A percentile compares a stretch with the other conserved stretches of the same genome.
phyloP scores from a whole-genome alignment of 2,329 filamentous ascomycete genomes.

The Penicillium sp. region DNA sequence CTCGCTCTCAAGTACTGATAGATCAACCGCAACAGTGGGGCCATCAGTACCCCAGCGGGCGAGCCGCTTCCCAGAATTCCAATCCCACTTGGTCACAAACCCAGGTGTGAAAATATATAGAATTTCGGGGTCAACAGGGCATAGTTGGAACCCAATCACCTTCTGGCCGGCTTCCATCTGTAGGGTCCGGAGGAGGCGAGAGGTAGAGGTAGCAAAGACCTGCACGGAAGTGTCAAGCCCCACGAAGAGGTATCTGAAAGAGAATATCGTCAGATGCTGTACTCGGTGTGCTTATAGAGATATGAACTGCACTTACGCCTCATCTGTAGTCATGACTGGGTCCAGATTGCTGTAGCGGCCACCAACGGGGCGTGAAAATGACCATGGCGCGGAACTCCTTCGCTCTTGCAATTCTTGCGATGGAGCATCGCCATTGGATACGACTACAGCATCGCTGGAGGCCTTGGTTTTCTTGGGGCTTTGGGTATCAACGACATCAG shows the following conservation, averaged over 20 bases:
- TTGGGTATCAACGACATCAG: constrained; percentile 26
- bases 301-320: constrained; percentile 47
- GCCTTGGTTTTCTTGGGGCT: constrained; percentile 29
- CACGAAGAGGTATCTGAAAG: constrained; percentile 68
- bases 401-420: constrained; percentile 21
- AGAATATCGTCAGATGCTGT: background rate
- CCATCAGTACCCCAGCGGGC: constrained; percentile 47
- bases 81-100: constrained; percentile 60
- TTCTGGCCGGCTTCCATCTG: constrained; percentile 51
- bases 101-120: constrained; percentile 59
- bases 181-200: constrained; percentile 75
- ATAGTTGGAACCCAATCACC: constrained; percentile 57
- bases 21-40: constrained; percentile 36
- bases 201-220: constrained; percentile 79
- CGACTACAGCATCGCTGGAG: constrained; percentile 26
- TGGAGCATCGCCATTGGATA: constrained; percentile 8
- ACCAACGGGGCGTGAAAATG: constrained; percentile 52
- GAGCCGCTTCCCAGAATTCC: constrained; percentile 51
- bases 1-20: constrained; percentile 27
- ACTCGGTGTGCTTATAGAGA: constrained; percentile 3
- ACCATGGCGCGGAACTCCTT: constrained; percentile 41
- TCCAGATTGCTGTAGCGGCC: constrained; percentile 60
- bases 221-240: constrained; percentile 74
- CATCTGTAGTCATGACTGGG: constrained; percentile 60
- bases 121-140: constrained; percentile 52